phyloP scores from a whole-genome alignment of 345 rosid genomes.

The Stellera chamaejasme region DNA sequence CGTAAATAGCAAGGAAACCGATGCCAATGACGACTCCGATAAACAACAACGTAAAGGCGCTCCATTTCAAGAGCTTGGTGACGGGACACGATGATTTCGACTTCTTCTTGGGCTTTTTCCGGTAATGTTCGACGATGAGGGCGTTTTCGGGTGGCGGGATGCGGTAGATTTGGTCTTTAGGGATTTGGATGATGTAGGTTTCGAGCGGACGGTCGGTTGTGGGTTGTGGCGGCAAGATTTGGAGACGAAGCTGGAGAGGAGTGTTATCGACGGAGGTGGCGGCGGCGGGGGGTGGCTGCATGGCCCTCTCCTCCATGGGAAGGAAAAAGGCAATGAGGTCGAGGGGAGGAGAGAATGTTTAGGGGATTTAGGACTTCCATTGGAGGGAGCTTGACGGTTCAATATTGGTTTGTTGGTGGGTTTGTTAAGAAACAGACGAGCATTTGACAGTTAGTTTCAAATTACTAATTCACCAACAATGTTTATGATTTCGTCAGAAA shows the following conservation, averaged over 20 bases:
- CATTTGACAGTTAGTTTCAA: background rate
- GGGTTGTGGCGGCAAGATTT: conserved; percentile 13
- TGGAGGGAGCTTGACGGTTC: conserved; percentile 18
- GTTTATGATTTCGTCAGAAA: too few relatives aligned
- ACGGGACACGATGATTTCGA: conserved; percentile 1
- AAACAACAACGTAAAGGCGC: conserved; percentile 14
- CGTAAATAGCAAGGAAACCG: conserved; percentile 2
- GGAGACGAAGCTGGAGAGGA: conserved; percentile 8
- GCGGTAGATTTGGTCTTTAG: conserved; percentile 81
- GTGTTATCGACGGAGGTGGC: conserved; percentile 10
- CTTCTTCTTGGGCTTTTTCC: conserved; percentile 27
- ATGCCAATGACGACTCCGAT: conserved; percentile 16
- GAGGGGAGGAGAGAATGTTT: conserved; percentile 15
- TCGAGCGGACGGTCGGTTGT: conserved; percentile 26
- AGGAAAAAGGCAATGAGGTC: conserved; percentile 12
- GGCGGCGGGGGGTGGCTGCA: conserved; percentile 15
- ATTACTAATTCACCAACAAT: background rate
- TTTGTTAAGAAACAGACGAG: conserved; percentile 4
- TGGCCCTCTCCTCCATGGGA: conserved; percentile 54
- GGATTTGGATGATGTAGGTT: conserved; percentile 79
- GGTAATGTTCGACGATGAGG: conserved; percentile 38
- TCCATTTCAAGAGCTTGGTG: conserved; percentile 13
- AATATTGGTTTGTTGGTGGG: conserved; percentile 18
- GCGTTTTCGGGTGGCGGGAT: conserved; percentile 84
- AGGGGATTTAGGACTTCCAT: conserved; percentile 35